These are phyloP conservation scores for Acacia acuminata DNA, from an alignment of 306 rosid species.

Conservation along the genomic window DNA sequence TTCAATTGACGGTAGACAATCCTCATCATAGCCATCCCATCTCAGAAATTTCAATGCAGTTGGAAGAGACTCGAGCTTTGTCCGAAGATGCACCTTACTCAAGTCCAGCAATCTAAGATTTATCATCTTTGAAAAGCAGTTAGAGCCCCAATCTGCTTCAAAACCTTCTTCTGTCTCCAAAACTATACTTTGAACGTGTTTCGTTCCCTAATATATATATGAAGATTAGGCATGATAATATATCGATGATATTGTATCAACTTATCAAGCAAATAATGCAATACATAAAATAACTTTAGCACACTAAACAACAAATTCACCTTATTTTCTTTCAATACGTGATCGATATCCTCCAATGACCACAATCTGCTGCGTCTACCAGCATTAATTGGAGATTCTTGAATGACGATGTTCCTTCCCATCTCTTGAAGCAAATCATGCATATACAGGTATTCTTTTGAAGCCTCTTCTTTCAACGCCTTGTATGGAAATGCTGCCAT, in stretches of 20 bases:
- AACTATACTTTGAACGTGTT: not conserved
- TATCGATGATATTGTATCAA: not conserved
- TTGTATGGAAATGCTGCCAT: not conserved
- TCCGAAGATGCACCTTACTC: constrained; percentile 26
- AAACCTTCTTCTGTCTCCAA: not conserved
- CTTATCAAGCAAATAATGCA: not conserved
- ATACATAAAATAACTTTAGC: too few relatives aligned
- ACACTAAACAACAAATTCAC: not conserved
- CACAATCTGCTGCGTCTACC: constrained; percentile 5
- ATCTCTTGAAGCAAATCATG: constrained; percentile 18
- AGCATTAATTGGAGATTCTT: not conserved
- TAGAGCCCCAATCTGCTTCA: not conserved
- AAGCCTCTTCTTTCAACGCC: not conserved
- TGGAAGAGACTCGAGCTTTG: constrained; percentile 32
- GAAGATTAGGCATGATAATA: not conserved
- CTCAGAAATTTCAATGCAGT: constrained; percentile 31
- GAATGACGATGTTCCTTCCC: constrained; percentile 5
- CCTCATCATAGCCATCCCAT: constrained; percentile 37
- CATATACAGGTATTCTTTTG: not conserved
- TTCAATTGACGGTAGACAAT: constrained; percentile 25
- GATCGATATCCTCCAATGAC: not conserved
- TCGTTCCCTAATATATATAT: not conserved
- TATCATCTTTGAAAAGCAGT: not conserved
- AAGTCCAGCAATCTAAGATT: constrained; percentile 31
- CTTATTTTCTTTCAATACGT: not conserved